These are phyloP conservation scores for Phialocephala sp. DNA, from an alignment of 2,329 filamentous ascomycete genomes.

Conservation along the genomic window DNA sequence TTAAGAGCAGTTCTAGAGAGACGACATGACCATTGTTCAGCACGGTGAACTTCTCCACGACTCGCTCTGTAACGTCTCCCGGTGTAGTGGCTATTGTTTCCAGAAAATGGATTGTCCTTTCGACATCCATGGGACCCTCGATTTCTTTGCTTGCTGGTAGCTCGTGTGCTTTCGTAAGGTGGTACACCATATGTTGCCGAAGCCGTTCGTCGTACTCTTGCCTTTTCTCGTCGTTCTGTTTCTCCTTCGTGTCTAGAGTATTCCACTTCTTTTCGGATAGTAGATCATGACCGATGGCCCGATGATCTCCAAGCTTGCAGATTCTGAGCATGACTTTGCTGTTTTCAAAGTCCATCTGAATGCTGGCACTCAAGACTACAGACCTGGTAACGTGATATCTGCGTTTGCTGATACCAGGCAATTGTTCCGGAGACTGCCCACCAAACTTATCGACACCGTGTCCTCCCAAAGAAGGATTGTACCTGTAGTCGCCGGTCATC, in stretches of 20 bases:
- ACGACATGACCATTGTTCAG: constrained; percentile 22
- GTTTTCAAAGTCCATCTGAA: constrained; percentile 40
- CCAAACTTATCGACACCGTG: constrained; percentile 32
- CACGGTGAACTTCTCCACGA: constrained; percentile 25
- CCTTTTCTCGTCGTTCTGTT: constrained; percentile 30
- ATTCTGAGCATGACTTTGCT: constrained; percentile 35
- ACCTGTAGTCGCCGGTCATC: constrained; percentile 38
- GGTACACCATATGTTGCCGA: constrained; percentile 33
- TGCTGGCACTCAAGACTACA: constrained; percentile 36
- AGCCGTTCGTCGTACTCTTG: constrained; percentile 32
- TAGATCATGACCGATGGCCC: constrained; percentile 26
- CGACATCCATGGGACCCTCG: constrained; percentile 9
- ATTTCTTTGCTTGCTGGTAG: constrained; percentile 28
- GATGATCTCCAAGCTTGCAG: constrained; percentile 25
- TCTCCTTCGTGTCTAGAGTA: constrained; percentile 24
- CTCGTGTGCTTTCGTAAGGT: constrained; percentile 22
- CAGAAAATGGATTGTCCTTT: constrained; percentile 24
- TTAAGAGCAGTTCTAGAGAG: constrained; percentile 37
- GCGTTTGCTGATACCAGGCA: neutral
- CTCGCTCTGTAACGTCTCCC: constrained; percentile 1
- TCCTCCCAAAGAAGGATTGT: constrained; percentile 10
- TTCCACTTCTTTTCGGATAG: constrained; percentile 18
- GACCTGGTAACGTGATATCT: constrained; percentile 21
- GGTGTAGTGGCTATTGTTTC: constrained; percentile 18
- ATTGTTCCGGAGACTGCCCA: neutral